Base-by-base conservation (phyloP, 768 basidiomycete genomes). In the Candolleomyces eurysporus region DNA sequence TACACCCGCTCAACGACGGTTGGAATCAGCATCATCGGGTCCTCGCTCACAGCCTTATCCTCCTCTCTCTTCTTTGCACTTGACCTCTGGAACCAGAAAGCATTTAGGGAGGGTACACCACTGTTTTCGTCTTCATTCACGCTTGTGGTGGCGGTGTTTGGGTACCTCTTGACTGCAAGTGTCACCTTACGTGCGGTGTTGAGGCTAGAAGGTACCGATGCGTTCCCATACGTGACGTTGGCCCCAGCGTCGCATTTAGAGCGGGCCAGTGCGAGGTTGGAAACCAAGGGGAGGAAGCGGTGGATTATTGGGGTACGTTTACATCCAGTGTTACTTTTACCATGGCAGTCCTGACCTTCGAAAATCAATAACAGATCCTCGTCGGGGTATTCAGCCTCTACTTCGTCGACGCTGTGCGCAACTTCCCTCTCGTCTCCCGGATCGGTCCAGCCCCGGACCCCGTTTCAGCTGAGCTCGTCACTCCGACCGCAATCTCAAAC, bases 1-100 rank as follows among this genome's bases (percentile, higher is more conserved):
- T 75, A 65, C 52, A 71, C 72, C 1, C 69, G 72, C 36, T 67
- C 65, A 42, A 72, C 75, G 1, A 76, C 73, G 0, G 69, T 68
- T 16, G 70, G 71, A 5, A 71, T 78, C 56, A 74, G 73, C 22
- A 65, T 68, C 7, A 17, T 63, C 0, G 73, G 72, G 14, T 69
- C 64, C 4, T 22, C 63, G 13, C 60, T 76, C 6, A 21, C 69
- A 0, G 70, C 69, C 14, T 30, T 59, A 5, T 60, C 64, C 42
- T 52, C 58, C 3, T 49, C 16, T 17, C 21, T 17, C 21, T 2
- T n/a, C 48, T 49, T 21, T 49, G 22, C 21, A 11, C 26, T 43
- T 43, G 5, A 43, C 1, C 42, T 43, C 11, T 43, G 42, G 42
- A 43, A 43, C 42, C 2, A 43, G 42, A n/a, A 43, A 11, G n/a